Evolutionary conservation across 306 rosid genomes (phyloP).

Genomic region (Pyrus communis): DNA sequence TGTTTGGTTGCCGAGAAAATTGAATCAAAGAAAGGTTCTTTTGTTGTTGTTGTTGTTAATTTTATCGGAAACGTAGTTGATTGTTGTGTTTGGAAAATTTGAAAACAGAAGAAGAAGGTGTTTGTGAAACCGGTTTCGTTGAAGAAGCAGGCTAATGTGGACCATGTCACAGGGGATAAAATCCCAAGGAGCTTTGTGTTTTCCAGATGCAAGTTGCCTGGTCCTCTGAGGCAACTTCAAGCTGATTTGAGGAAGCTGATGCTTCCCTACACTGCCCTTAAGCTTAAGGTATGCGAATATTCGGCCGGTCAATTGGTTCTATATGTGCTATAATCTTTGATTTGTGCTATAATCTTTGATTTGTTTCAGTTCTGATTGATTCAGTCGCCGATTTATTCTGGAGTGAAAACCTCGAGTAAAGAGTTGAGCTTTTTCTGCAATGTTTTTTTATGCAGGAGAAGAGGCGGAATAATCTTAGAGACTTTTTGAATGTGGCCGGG

Average conservation of each 20-base stretch:
- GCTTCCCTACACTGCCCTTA: conserved; percentile 86
- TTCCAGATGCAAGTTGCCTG: conserved; percentile 75
- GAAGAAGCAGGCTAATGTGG: conserved; percentile 59
- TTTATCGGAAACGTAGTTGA: not conserved
- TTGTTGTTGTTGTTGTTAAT: not conserved
- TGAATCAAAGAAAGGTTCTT: not conserved
- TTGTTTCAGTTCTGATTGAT: not conserved
- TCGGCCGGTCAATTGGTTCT: not conserved
- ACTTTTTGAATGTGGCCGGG: conserved; percentile 89
- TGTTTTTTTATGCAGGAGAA: conserved; percentile 59
- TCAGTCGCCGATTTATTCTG: not conserved
- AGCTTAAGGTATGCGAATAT: conserved; percentile 42
- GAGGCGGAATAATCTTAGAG: conserved; percentile 71
- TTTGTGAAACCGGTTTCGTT: conserved; percentile 47
- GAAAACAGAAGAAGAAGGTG: conserved; percentile 24
- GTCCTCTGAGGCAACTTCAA: conserved; percentile 74
- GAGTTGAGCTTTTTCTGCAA: not conserved
- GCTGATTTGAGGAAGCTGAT: conserved; percentile 84
- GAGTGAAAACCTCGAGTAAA: not conserved
- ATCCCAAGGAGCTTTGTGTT: conserved; percentile 87
- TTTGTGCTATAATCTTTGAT: not conserved
- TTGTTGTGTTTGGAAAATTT: not conserved
- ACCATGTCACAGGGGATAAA: conserved; percentile 86
- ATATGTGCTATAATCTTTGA: not conserved
- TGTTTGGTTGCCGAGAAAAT: conserved; percentile 13